Conservation (phyloP, 129 eudicot genomes). For the Escallonia rubra region DNA sequence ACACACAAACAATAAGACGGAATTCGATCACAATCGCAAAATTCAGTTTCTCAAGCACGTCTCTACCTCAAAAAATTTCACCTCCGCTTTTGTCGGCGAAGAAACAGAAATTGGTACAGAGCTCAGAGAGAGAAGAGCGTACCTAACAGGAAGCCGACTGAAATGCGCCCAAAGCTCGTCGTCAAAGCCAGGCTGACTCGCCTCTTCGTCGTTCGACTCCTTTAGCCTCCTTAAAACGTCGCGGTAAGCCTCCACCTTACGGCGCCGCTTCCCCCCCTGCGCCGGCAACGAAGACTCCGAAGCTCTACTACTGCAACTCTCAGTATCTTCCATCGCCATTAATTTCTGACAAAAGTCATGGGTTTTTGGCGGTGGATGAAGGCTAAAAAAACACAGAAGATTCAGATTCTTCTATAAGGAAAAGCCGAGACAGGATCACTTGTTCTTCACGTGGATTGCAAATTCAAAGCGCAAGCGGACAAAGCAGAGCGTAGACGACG, state of each 20-base stretch:
- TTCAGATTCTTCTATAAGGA: constrained; percentile 7
- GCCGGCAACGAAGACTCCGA: constrained; percentile 40
- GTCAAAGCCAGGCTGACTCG: constrained; percentile 52
- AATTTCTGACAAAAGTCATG: not conserved
- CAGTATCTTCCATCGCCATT: constrained; percentile 52
- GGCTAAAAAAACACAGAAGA: not conserved
- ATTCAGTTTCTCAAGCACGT: too few relatives aligned
- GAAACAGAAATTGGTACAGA: too few relatives aligned
- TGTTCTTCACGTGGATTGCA: constrained; percentile 20
- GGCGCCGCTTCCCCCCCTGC: constrained; percentile 39
- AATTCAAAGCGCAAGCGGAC: constrained; percentile 27
- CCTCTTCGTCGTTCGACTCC: constrained; percentile 50
- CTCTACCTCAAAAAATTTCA: too few relatives aligned
- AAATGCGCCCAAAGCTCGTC: constrained; percentile 79
- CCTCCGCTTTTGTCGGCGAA: too few relatives aligned
- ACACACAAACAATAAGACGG: too few relatives aligned
- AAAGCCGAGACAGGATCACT: constrained; percentile 12
- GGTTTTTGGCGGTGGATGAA: not conserved
- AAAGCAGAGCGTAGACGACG: not conserved
- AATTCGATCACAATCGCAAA: too few relatives aligned
- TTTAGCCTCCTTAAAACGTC: constrained; percentile 48
- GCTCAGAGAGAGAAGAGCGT: not conserved
- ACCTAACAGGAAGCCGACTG: constrained; percentile 63
- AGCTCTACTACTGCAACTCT: constrained; percentile 68
- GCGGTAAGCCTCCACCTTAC: constrained; percentile 56